A percentile compares a stretch with the other conserved stretches of the same genome.
Evolutionary conservation across 1,284 basidiomycete genomes (phyloP).

Genomic region (Sutorius eximius): DNA sequence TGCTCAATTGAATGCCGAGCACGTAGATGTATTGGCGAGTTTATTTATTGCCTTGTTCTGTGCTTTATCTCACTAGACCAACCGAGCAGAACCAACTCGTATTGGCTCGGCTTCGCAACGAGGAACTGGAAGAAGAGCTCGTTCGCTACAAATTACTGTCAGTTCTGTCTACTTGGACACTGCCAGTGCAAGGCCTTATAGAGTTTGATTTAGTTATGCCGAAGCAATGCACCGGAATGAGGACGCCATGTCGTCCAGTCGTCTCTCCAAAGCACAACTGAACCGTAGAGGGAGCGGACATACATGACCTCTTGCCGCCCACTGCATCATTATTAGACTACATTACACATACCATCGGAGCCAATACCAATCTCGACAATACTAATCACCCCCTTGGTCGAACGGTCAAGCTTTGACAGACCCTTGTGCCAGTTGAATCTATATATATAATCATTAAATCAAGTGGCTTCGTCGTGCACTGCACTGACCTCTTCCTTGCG

Average conservation of each 20-base stretch:
- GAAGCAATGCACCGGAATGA: conserved; percentile 85
- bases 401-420: conserved; percentile 15
- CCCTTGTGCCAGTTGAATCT: conserved; percentile 34
- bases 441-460: conserved; percentile 2
- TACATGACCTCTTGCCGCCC: conserved; percentile 7
- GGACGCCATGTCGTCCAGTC: conserved; percentile 73
- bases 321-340: neutral
- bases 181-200: neutral
- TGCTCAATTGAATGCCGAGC: conserved; percentile 77
- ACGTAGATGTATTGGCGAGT: conserved; percentile 71
- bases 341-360: conserved; percentile 17
- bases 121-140: conserved; percentile 88
- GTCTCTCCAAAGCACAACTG: conserved; percentile 48
- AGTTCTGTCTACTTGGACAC: conserved; percentile 34
- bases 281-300: conserved; percentile 40
- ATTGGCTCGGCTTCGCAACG: conserved; percentile 79
- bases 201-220: conserved; percentile 61
- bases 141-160: conserved; percentile 90
- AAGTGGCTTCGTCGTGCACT: neutral
- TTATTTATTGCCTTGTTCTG: neutral
- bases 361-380: conserved; percentile 3
- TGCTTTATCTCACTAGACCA: neutral
- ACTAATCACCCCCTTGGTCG: neutral
- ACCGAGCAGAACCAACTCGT: conserved; percentile 80
- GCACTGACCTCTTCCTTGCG: conserved; percentile 56